Percentiles rank a stretch among this genome's conserved stretches.
Evolutionary conservation across 1,284 basidiomycete genomes (phyloP).

Genomic region (Hemileia vastatrix): DNA sequence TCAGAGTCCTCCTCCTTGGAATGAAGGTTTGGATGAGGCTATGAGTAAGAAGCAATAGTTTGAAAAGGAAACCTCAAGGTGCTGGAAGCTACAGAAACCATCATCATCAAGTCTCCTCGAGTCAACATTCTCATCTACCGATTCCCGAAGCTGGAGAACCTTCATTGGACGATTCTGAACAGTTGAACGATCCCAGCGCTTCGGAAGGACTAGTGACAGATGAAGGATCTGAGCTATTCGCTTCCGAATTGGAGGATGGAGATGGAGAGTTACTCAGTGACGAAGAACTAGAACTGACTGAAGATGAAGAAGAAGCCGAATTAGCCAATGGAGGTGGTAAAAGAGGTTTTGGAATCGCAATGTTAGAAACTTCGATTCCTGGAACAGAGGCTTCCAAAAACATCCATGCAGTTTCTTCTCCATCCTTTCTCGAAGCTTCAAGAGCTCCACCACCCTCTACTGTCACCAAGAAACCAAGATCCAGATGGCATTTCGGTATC

Average conservation of each 20-base stretch:
- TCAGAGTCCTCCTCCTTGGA: conserved; percentile 50
- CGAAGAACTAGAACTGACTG: background rate
- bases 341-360: conserved; percentile 5
- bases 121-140: background rate
- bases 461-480: conserved; percentile 27
- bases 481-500: conserved; percentile 50
- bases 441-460: conserved; percentile 24
- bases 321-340: background rate
- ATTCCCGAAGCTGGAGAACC: background rate
- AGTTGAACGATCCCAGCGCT: background rate
- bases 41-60: conserved; percentile 20
- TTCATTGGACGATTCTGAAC: background rate
- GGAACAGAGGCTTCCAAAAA: background rate
- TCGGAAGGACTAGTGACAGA: background rate
- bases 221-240: background rate
- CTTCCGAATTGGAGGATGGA: background rate
- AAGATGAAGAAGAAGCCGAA: background rate
- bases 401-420: background rate
- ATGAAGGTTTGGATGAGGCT: conserved; percentile 47
- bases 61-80: conserved; percentile 3
- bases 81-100: background rate
- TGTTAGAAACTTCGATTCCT: conserved; percentile 11
- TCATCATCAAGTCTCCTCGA: background rate
- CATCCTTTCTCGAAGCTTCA: background rate
- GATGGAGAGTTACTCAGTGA: background rate